Evolutionary conservation across 75 land plant species (phyloP).

Genomic region (Selaginella tamariscina): DNA sequence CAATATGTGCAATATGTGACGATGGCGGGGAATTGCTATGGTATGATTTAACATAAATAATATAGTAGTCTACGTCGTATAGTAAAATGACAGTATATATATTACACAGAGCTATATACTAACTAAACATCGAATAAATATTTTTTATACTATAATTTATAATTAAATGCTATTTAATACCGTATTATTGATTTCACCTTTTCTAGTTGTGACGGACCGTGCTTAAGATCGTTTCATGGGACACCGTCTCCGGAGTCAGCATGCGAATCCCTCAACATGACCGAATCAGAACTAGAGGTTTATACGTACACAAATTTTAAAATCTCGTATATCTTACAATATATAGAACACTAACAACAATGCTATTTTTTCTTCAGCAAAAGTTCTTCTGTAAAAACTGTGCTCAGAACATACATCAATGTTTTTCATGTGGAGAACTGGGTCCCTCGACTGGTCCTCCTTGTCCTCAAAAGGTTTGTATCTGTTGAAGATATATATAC

Average conservation of each 20-base stretch:
- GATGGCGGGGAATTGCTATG: conserved; percentile 23
- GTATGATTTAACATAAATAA: too few species aligned
- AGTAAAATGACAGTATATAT: too few species aligned
- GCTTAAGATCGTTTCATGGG: neutral
- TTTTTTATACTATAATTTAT: neutral
- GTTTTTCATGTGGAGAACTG: neutral
- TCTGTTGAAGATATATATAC: too few species aligned
- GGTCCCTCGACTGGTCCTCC: neutral
- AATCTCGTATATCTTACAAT: neutral
- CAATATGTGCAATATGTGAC: conserved; percentile 18
- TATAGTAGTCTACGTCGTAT: too few species aligned
- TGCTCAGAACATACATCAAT: neutral
- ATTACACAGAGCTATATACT: too few species aligned
- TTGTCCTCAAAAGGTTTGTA: neutral
- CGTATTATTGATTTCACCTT: too few species aligned
- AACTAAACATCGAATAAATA: too few species aligned
- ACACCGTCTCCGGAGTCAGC: neutral
- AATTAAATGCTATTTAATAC: neutral
- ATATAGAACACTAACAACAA: neutral
- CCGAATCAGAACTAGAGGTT: neutral
- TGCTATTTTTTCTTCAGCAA: conserved; percentile 6
- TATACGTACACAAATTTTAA: neutral
- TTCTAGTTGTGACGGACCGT: neutral
- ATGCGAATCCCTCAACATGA: neutral
- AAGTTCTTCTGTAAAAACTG: conserved; percentile 3